phyloP scores from a whole-genome alignment of 108 stramenopile species.

The Nitzschia putrida region DNA sequence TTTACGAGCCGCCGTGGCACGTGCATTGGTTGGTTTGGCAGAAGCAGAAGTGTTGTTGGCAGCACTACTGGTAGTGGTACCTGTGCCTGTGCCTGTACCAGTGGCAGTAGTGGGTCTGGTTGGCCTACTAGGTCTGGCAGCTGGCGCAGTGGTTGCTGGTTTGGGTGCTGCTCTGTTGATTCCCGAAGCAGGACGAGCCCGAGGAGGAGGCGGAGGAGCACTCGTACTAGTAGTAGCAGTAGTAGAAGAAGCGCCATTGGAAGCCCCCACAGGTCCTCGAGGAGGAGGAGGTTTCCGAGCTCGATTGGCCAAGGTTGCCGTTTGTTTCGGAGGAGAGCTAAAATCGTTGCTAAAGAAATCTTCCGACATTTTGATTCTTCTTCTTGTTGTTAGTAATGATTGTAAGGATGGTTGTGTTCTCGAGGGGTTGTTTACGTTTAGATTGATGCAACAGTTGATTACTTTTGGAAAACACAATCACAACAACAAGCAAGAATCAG shows the following conservation, averaged over 20 bases:
- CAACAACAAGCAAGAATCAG: too few relatives aligned
- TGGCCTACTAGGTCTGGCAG: too few relatives aligned
- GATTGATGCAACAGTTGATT: too few relatives aligned
- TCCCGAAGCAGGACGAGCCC: too few relatives aligned
- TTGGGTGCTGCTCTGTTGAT: not conserved
- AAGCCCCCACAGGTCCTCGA: not conserved
- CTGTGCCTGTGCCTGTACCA: not conserved
- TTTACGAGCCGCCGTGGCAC: slow-evolving; percentile 7
- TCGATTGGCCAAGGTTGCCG: slow-evolving; percentile 4
- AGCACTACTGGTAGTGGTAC: not conserved
- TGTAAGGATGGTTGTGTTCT: too few relatives aligned
- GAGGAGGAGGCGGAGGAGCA: not conserved
- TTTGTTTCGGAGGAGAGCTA: slow-evolving; percentile 18
- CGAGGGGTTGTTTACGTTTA: too few relatives aligned
- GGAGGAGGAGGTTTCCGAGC: slow-evolving; percentile 7
- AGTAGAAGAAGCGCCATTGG: not conserved
- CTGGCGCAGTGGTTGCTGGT: not conserved
- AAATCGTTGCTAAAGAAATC: slow-evolving; percentile 18
- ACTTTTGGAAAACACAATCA: too few relatives aligned
- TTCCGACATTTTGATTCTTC: not conserved
- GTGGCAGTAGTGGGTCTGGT: not conserved
- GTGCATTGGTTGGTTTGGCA: not conserved
- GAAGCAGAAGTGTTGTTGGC: slow-evolving; percentile 1
- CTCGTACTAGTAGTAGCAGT: not conserved
- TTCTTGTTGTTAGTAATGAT: not conserved